These are phyloP conservation scores for Daldinia loculata DNA, from an alignment of 495 filamentous ascomycete genomes.

Conservation along the genomic window DNA sequence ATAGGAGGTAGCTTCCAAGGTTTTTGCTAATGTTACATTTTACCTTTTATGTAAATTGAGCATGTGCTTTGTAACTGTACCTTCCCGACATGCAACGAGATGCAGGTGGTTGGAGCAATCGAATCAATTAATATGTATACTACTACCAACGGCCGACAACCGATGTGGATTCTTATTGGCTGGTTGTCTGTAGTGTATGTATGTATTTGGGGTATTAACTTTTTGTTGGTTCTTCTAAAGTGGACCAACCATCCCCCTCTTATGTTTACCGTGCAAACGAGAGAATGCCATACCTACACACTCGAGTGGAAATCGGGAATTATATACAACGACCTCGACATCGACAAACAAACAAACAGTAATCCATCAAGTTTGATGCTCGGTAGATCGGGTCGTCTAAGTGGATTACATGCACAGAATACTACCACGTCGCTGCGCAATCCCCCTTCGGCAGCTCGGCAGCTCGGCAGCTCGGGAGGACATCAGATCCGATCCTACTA, in stretches of 20 bases:
- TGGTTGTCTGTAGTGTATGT: not conserved
- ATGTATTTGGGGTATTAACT: not conserved
- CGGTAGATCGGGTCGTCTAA: slow-evolving; percentile 38
- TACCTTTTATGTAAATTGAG: not conserved
- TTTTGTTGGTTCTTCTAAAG: too few relatives aligned
- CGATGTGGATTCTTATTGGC: not conserved
- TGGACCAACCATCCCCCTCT: too few relatives aligned
- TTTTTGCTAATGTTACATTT: not conserved
- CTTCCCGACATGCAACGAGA: not conserved
- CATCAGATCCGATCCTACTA: slow-evolving; percentile 19
- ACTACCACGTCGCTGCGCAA: slow-evolving; percentile 5
- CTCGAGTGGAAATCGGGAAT: too few relatives aligned
- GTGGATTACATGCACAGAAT: slow-evolving; percentile 21
- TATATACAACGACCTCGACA: not conserved
- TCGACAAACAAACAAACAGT: not conserved
- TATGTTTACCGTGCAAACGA: too few relatives aligned
- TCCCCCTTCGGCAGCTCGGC: slow-evolving; percentile 30
- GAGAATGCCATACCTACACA: too few relatives aligned
- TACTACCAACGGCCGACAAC: not conserved
- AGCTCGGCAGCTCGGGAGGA: slow-evolving; percentile 25
- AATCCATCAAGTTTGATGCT: slow-evolving; percentile 42
- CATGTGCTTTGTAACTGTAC: not conserved
- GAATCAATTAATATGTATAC: not conserved
- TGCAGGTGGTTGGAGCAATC: not conserved
- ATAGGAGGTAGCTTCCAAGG: too few relatives aligned